phyloP scores from a whole-genome alignment of 352 stramenopile genomes.

The Phytophthora kernoviae region DNA sequence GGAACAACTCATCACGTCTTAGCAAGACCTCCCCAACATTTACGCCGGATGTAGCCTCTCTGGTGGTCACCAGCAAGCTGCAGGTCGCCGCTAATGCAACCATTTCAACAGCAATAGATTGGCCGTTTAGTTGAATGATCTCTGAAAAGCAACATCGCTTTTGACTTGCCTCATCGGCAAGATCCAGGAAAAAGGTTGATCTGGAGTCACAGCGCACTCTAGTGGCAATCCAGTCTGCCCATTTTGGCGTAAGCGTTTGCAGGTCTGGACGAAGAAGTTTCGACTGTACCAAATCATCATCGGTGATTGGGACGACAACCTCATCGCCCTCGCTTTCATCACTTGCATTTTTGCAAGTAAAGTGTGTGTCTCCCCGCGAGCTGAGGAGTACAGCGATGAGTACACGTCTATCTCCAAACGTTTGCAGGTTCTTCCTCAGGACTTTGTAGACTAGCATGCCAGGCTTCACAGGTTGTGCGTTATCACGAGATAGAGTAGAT shows the following conservation, averaged over 20 bases:
- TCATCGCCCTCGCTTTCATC: background rate
- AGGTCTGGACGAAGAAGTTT: conserved; percentile 37
- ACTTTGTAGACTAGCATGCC: conserved; percentile 43
- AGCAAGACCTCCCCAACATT: conserved; percentile 22
- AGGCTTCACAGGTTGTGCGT: background rate
- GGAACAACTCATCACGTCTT: conserved; percentile 19
- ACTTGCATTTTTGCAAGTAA: conserved; percentile 28
- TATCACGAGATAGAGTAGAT: background rate
- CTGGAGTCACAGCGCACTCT: conserved; percentile 29
- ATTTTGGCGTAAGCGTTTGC: conserved; percentile 36
- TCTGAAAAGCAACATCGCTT: conserved; percentile 26
- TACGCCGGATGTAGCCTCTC: conserved; percentile 1
- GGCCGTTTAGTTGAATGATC: conserved; percentile 14
- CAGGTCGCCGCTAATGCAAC: conserved; percentile 11
- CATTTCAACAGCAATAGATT: conserved; percentile 28
- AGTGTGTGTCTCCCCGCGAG: conserved; percentile 34
- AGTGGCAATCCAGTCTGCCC: conserved; percentile 44
- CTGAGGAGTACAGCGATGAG: conserved; percentile 44
- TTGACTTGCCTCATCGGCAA: conserved; percentile 20
- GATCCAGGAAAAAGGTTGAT: conserved; percentile 30
- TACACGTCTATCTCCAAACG: conserved; percentile 13
- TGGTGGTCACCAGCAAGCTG: conserved; percentile 31
- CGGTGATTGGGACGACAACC: conserved; percentile 19
- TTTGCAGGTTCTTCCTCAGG: conserved; percentile 45
- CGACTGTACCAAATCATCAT: conserved; percentile 25